Evolutionary conservation across 2,329 filamentous ascomycete species (phyloP), one percentile per base, ranked within the genome.

Genomic region (Aspergillus felis): DNA sequence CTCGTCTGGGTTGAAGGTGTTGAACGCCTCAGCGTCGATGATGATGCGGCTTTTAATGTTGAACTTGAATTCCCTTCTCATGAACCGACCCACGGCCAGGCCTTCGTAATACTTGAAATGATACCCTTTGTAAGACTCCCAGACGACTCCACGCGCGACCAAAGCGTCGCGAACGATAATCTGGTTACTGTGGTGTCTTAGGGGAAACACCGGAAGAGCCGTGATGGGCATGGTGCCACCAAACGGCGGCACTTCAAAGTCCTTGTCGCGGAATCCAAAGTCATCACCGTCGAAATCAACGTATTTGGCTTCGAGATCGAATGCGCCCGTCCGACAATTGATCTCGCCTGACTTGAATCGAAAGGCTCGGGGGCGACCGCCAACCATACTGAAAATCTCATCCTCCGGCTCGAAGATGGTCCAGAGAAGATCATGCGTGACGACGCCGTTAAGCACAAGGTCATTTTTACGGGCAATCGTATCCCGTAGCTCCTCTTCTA

Each of bases 71-170:
- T 54, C 61, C 67, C 57, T 71, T 74, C 35, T 64, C 61, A 53
- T 62, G 65, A 56, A 64, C 5, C 66, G 60, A 5, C 71, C 71
- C 4, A 71, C 63, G 2, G 72, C 76, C 17, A 79, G 63, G 5
- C 81, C 81, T 28, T 78, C 73, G 60, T 84, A 84, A 1, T 75
- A 71, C 54, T 76, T 78, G 68, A 81, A 83, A 55, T 82, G 77
- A 27, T 77, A 78, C 1, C 81, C 81, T 46, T 75, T 75, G 28
- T 82, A 70, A 9, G 67, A 61, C 58, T 83, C 80, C 57, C 80
- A 76, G 49, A 75, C 73, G 20, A 71, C 72, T 6, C 81, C 82
- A 3, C 80, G 76, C 24, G 75, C 71, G 27, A 79, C 71, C 9
- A 84, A 69, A 5, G 70, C 67, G 12, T 69, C 57, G 9, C 69